A percentile compares a stretch with the other conserved stretches of the same genome.
phyloP scores from a whole-genome alignment of 331 rosid species.

The Erythrophleum ivorense region DNA sequence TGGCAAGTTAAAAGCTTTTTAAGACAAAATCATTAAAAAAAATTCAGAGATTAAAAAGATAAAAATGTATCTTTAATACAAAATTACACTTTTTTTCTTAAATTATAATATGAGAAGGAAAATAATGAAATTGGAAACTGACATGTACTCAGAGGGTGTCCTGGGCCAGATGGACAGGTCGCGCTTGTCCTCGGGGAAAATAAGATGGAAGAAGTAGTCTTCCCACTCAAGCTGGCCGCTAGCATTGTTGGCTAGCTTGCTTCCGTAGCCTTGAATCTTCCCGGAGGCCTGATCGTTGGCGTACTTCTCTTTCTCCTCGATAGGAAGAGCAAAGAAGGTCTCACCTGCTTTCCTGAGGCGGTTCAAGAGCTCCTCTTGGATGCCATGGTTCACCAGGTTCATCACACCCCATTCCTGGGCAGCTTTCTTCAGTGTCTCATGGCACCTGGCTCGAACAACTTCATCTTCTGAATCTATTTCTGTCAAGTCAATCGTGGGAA shows the following conservation, averaged over 20 bases:
- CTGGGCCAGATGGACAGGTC: conserved; percentile 79
- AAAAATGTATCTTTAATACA: no score
- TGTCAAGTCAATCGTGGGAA: conserved; percentile 74
- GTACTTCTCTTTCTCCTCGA: conserved; percentile 77
- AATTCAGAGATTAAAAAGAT: no score
- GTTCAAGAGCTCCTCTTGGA: conserved; percentile 53
- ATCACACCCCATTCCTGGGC: conserved; percentile 90
- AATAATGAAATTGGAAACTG: conserved; percentile 18
- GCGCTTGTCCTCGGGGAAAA: conserved; percentile 67
- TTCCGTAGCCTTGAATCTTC: conserved; percentile 85
- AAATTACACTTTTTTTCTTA: no score
- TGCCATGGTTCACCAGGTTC: conserved; percentile 85
- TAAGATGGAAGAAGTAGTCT: conserved; percentile 82
- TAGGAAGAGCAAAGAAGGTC: conserved; percentile 56
- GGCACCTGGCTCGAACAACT: conserved; percentile 49
- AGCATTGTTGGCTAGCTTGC: conserved; percentile 79
- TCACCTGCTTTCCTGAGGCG: conserved; percentile 58
- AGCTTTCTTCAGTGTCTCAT: conserved; percentile 62
- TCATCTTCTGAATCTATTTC: conserved; percentile 57
- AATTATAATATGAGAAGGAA: no score
- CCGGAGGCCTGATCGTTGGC: conserved; percentile 72
- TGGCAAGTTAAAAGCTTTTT: no score
- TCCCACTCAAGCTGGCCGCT: conserved; percentile 88
- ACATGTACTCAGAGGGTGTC: conserved; percentile 68
- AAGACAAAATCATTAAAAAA: no score